A percentile compares a stretch with the other conserved stretches of the same genome.
phyloP scores from a whole-genome alignment of 768 basidiomycete genomes.

The Tricholoma hemisulphureum region DNA sequence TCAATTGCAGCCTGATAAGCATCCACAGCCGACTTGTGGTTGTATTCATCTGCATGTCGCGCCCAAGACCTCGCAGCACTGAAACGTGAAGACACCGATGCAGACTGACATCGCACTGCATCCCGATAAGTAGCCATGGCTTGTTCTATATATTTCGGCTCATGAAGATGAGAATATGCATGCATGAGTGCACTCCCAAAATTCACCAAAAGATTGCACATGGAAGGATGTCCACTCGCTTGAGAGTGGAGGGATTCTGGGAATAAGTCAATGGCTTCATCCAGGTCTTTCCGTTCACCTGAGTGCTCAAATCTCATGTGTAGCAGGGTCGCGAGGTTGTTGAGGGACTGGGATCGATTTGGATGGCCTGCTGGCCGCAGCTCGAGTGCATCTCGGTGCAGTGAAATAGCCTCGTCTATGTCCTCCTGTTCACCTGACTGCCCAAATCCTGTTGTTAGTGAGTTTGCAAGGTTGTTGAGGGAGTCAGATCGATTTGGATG shows the following conservation, averaged over 20 bases:
- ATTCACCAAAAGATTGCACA: background rate
- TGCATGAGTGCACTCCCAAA: constrained; percentile 4
- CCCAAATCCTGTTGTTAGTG: constrained; percentile 26
- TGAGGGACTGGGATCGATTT: constrained; percentile 1
- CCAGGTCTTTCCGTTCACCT: constrained; percentile 1
- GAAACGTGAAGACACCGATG: constrained; percentile 1
- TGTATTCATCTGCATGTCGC: constrained; percentile 8
- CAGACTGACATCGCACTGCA: constrained; percentile 4
- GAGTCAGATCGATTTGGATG: constrained; percentile 16
- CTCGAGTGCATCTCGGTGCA: constrained; percentile 7
- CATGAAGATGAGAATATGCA: background rate
- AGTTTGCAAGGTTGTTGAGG: constrained; percentile 27
- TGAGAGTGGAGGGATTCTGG: background rate
- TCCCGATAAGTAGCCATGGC: constrained; percentile 11
- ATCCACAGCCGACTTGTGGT: background rate
- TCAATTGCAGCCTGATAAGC: background rate
- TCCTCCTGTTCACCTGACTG: constrained; percentile 20
- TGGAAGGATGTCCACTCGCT: constrained; percentile 2
- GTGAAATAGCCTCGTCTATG: constrained; percentile 23
- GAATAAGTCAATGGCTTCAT: constrained; percentile 4
- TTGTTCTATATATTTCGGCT: constrained; percentile 8
- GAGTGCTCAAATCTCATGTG: constrained; percentile 2
- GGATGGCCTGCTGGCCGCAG: constrained; percentile 17
- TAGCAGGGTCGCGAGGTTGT: constrained; percentile 11
- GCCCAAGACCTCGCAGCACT: constrained; percentile 9